These are phyloP conservation scores for Apophysomyces ossiformis DNA, from an alignment of 371 early-diverging fungal species.

Conservation along the genomic window DNA sequence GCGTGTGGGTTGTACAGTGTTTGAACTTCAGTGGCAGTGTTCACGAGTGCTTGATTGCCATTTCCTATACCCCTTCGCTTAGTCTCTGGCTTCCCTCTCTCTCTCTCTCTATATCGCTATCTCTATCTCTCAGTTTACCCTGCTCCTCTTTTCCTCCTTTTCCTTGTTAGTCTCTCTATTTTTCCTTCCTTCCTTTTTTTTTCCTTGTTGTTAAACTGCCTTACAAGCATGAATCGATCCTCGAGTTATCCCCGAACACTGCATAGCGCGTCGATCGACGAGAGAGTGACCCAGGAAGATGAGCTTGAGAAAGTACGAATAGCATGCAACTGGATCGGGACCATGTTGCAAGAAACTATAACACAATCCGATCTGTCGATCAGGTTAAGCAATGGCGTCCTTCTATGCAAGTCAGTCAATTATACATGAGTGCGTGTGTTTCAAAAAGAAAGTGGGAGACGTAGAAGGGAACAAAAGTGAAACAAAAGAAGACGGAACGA, in stretches of 20 bases:
- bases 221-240: slow-evolving; percentile 16
- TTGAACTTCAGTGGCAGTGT: slow-evolving; percentile 1
- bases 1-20: slow-evolving; percentile 6
- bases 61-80: slow-evolving; percentile 3
- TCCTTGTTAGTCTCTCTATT: slow-evolving; percentile 8
- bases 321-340: slow-evolving; percentile 62
- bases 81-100: background rate
- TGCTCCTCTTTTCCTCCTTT: slow-evolving; percentile 9
- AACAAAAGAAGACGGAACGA: slow-evolving; percentile 2
- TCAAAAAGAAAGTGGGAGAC: background rate
- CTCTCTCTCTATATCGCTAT: background rate
- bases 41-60: slow-evolving; percentile 5
- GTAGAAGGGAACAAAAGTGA: slow-evolving; percentile 5
- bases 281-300: background rate
- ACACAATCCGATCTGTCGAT: slow-evolving; percentile 56
- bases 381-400: slow-evolving; percentile 79
- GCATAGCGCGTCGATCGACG: slow-evolving; percentile 2
- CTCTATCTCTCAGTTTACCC: background rate
- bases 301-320: slow-evolving; percentile 4
- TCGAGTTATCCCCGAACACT: slow-evolving; percentile 4
- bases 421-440: slow-evolving; percentile 12
- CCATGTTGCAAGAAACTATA: slow-evolving; percentile 48
- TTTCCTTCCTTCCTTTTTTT: slow-evolving; percentile 1
- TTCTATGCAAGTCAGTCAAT: slow-evolving; percentile 75
- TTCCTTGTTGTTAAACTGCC: slow-evolving; percentile 12